Conservation (phyloP, 306 rosid genomes). For the Begonia fuchsioides region DNA sequence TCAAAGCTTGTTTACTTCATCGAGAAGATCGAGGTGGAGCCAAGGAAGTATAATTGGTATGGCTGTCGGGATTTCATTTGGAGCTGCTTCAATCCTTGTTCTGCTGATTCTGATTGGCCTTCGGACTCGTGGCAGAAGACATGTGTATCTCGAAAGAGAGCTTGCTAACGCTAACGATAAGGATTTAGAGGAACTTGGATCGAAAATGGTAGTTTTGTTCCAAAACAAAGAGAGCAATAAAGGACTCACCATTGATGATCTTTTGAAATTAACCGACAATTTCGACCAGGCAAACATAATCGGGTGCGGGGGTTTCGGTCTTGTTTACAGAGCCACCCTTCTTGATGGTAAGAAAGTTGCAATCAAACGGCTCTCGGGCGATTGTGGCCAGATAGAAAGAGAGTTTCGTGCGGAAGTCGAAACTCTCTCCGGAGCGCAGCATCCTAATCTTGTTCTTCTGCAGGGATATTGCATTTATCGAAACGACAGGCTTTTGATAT, state of each 20-base stretch:
- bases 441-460: conserved; percentile 65
- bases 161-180: conserved; percentile 29
- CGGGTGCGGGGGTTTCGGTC: conserved; percentile 83
- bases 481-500: too few species aligned
- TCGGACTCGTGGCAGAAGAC: conserved; percentile 33
- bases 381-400: conserved; percentile 75
- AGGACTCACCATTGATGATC: conserved; percentile 54
- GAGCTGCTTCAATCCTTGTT: too few species aligned
- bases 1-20: conserved; percentile 15
- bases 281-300: conserved; percentile 70
- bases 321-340: conserved; percentile 70
- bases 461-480: conserved; percentile 76
- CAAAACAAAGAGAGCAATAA: conserved; percentile 45
- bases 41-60: too few species aligned
- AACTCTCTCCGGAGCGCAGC: conserved; percentile 80
- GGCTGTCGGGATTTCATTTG: too few species aligned
- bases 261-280: conserved; percentile 54
- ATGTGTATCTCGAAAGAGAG: conserved; percentile 32
- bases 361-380: conserved; percentile 68
- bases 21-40: too few species aligned
- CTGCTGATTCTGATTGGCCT: conserved; percentile 6
- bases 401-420: conserved; percentile 80
- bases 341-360: conserved; percentile 62
- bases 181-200: conserved; percentile 36
- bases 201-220: conserved; percentile 56